Conservation (phyloP, 257 asterid species). For the Scutellaria minor region DNA sequence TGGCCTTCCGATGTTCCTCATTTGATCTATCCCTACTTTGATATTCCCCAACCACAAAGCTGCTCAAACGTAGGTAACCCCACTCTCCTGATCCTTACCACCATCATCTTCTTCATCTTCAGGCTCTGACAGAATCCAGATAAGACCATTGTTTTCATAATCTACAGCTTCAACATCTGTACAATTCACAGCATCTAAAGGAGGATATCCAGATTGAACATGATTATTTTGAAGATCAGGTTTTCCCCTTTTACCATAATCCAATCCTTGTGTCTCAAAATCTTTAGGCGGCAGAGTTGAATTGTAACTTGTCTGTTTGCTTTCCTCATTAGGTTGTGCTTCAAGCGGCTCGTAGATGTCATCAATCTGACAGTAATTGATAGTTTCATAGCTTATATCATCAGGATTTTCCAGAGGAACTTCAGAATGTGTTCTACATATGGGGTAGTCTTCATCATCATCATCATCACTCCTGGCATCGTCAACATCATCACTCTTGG, state of each 20-base stretch:
- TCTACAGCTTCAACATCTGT: slow-evolving; percentile 55
- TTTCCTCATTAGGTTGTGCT: slow-evolving; percentile 44
- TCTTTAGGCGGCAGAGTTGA: slow-evolving; percentile 40
- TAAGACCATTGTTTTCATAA: slow-evolving; percentile 60
- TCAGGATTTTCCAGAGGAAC: slow-evolving; percentile 37
- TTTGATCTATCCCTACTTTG: slow-evolving; percentile 69
- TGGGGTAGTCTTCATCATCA: slow-evolving; percentile 64
- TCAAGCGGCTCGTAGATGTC: slow-evolving; percentile 41
- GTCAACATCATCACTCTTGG: slow-evolving; percentile 79
- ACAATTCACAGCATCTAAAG: slow-evolving; percentile 42
- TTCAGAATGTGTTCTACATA: slow-evolving; percentile 52
- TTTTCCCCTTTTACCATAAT: slow-evolving; percentile 42
- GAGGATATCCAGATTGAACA: slow-evolving; percentile 35
- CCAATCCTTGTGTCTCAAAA: slow-evolving; percentile 45
- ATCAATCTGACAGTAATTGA: slow-evolving; percentile 45
- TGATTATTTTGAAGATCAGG: slow-evolving; percentile 43
- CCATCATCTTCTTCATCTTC: slow-evolving; percentile 74
- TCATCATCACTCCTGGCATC: too few relatives aligned
- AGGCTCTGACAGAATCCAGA: slow-evolving; percentile 84
- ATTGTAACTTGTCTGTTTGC: slow-evolving; percentile 41
- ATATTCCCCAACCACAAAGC: slow-evolving; percentile 59
- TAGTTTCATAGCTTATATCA: slow-evolving; percentile 43
- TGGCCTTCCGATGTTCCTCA: slow-evolving; percentile 67
- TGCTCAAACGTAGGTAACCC: slow-evolving; percentile 62
- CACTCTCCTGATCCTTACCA: slow-evolving; percentile 65